A percentile compares a stretch with the other conserved stretches of the same genome.
These are phyloP conservation scores for Ciborinia camelliae DNA, from an alignment of 2,329 filamentous ascomycete genomes.

Conservation along the genomic window DNA sequence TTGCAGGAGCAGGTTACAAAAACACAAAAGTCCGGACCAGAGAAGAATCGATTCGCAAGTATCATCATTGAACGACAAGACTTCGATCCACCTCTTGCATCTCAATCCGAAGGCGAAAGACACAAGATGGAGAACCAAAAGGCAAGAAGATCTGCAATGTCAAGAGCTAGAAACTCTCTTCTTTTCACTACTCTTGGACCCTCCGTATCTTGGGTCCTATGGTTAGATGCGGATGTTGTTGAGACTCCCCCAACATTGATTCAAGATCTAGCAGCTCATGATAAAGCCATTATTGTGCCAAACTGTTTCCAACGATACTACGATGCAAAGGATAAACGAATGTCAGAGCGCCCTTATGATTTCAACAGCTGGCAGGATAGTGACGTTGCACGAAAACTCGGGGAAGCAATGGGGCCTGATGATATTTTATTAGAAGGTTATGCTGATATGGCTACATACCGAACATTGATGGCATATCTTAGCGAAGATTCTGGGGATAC, in stretches of 20 bases:
- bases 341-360: constrained; percentile 82
- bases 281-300: constrained; percentile 88
- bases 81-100: constrained; percentile 75
- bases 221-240: constrained; percentile 89
- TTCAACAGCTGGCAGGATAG: constrained; percentile 98
- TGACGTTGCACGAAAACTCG: constrained; percentile 71
- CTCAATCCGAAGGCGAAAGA: constrained; percentile 82
- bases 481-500: constrained; percentile 54
- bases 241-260: constrained; percentile 83
- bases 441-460: constrained; percentile 85
- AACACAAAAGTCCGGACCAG: constrained; percentile 73
- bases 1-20: constrained; percentile 81
- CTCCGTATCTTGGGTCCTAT: constrained; percentile 90
- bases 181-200: constrained; percentile 94
- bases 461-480: constrained; percentile 87
- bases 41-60: constrained; percentile 81
- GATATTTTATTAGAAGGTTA: constrained; percentile 95
- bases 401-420: constrained; percentile 76
- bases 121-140: constrained; percentile 94
- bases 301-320: constrained; percentile 92
- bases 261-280: constrained; percentile 82
- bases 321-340: constrained; percentile 64
- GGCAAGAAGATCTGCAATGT: constrained; percentile 80
- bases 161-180: constrained; percentile 86
- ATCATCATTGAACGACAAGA: constrained; percentile 95